Base-by-base conservation (phyloP, 2,329 filamentous ascomycete genomes). In the Aspergillus transmontanensis region DNA sequence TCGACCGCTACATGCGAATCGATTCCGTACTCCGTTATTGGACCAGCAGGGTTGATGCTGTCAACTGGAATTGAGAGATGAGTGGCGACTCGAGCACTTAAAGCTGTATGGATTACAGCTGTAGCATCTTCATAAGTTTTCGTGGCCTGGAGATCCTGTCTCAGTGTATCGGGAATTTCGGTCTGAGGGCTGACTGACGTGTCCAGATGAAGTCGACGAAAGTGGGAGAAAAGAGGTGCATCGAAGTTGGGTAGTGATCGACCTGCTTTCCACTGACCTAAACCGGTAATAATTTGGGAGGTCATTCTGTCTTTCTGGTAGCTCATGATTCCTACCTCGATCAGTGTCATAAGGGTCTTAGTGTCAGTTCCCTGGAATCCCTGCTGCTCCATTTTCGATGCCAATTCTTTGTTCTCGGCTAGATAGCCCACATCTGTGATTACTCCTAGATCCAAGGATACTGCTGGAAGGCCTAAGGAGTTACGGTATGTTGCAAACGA, bases 1-100 rank as follows among this genome's bases (percentile, higher is more conserved):
- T 84, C 81, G 1, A 83, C 76, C 0, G 81, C 81, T 28, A 83
- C 76, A 6, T 83, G 74, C 4, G 79, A 80, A 65, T 82, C 80
- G 26, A 81, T 74, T 0, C 80, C 79, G 43, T 76, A 79, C 10
- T 74, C 72, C 1, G 73, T 72, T 1, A 77, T 69, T 2, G 74
- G 68, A 62, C 71, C 72, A 2, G 56, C 50, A 16, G 65, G 65
- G 39, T 65, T 56, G 32, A 73, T 71, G 6, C 61, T 70, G 16
- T 73, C 70, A 0, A 64, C 56, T 0, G 68, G 60, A 1, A 72
- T 63, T 11, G 64, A 61, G 7, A 73, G 63, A 46, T 71, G 66
- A 1, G 60, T 36, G 3, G 71, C 70, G 21, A 73, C 62, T 26
- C 64, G 70, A 12, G 28, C 57, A 28, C 64, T 66, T 1, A 73